Conservation (phyloP, 192 early-diverging fungal species). For the Coemansia umbellata region DNA sequence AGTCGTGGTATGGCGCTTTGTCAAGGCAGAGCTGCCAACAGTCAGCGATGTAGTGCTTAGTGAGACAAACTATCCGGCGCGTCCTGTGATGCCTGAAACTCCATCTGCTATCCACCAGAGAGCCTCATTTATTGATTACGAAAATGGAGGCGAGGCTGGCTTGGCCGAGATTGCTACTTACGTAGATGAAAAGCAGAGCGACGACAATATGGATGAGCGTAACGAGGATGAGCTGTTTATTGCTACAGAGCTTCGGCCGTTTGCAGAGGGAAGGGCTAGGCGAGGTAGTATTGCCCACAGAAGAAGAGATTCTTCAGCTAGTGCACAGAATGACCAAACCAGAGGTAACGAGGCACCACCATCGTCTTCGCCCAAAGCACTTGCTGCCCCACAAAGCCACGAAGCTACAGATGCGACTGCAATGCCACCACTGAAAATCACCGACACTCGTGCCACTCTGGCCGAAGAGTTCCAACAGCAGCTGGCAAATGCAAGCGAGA, state of each 20-base stretch:
- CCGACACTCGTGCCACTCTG: too few relatives aligned
- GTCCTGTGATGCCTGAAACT: conserved; percentile 17
- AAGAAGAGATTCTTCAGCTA: neutral
- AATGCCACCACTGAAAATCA: too few relatives aligned
- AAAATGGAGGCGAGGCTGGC: neutral
- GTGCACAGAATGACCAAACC: too few relatives aligned
- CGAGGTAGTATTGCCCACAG: neutral
- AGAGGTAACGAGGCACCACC: too few relatives aligned
- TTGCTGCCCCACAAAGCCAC: too few relatives aligned
- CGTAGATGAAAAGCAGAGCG: neutral
- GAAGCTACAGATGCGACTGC: neutral
- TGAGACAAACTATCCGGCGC: conserved; percentile 29
- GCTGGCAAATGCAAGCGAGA: too few relatives aligned
- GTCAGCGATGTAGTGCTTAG: conserved; percentile 6
- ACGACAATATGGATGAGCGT: conserved; percentile 4
- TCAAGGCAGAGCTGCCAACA: conserved; percentile 12
- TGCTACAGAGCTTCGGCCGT: conserved; percentile 8
- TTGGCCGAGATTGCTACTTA: neutral
- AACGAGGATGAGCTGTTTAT: conserved; percentile 28
- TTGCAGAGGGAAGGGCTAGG: neutral
- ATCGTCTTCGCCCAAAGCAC: too few relatives aligned
- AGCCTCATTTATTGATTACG: too few relatives aligned
- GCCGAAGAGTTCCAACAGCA: too few relatives aligned
- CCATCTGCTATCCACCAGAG: neutral
- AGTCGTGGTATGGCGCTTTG: conserved; percentile 53